Percentiles rank a stretch among this genome's conserved stretches.
Conservation (phyloP, 208 protist genomes). For the Trypanosoma lewisi region DNA sequence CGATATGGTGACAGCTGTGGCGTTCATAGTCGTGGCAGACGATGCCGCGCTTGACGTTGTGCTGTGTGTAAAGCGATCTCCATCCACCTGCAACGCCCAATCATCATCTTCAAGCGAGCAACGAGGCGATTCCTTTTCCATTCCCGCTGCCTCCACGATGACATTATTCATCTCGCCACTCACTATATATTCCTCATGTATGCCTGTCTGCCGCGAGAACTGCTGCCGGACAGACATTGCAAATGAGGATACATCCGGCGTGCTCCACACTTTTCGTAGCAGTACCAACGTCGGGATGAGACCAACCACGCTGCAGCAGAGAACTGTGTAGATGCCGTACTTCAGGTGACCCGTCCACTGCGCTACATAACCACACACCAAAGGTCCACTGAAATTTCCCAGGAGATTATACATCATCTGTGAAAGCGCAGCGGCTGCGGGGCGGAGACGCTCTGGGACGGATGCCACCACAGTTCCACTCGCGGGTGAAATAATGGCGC, state of each 20-base stretch:
- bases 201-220: not conserved
- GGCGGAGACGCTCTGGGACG: conserved; percentile 54
- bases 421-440: conserved; percentile 71
- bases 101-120: too few species aligned
- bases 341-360: conserved; percentile 55
- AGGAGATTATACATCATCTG: conserved; percentile 86
- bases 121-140: too few species aligned
- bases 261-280: conserved; percentile 30
- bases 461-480: conserved; percentile 80
- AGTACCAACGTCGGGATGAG: conserved; percentile 63
- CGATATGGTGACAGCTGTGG: not conserved
- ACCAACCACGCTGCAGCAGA: conserved; percentile 60
- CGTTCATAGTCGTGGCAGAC: too few species aligned
- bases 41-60: too few species aligned
- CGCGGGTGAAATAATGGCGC: conserved; percentile 71
- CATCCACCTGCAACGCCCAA: too few species aligned
- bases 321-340: conserved; percentile 74
- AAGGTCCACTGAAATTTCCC: conserved; percentile 86
- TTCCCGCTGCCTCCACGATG: too few species aligned
- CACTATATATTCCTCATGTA: not conserved
- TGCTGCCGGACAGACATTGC: not conserved
- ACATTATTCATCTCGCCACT: too few species aligned
- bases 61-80: too few species aligned
- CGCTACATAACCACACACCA: conserved; percentile 83
- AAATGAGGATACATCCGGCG: not conserved